Percentiles rank a stretch among this genome's conserved stretches.
Conservation (phyloP, 2,329 filamentous ascomycete species). For the Colletotrichum euphorbiae region DNA sequence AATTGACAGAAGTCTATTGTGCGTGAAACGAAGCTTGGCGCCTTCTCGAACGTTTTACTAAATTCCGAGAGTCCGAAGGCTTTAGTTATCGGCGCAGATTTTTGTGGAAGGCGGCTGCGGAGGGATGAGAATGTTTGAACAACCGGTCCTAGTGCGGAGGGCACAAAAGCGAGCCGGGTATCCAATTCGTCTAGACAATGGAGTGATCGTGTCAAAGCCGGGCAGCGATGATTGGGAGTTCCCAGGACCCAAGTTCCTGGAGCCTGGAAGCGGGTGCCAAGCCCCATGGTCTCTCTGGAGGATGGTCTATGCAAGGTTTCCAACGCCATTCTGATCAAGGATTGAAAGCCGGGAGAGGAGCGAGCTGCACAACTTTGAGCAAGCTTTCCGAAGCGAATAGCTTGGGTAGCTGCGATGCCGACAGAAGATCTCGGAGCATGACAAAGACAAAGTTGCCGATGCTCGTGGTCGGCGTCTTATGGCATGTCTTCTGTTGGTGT, state of each 20-base stretch:
- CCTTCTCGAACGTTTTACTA: background rate
- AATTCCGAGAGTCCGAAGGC: background rate
- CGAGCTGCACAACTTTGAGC: background rate
- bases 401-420: no score
- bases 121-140: background rate
- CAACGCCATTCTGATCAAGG: background rate
- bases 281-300: background rate
- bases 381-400: background rate
- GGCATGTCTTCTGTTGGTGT: no score
- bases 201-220: background rate
- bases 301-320: slow-evolving; percentile 2
- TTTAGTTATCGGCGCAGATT: background rate
- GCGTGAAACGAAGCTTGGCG: background rate
- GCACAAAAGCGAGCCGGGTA: background rate
- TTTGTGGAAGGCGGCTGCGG: background rate
- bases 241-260: slow-evolving; percentile 17
- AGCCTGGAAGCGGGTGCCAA: slow-evolving; percentile 2
- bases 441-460: no score
- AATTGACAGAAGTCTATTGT: slow-evolving; percentile 12
- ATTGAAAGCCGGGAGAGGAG: background rate
- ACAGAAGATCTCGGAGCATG: no score
- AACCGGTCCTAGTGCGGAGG: no score
- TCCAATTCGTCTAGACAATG: background rate
- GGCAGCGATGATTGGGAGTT: background rate
- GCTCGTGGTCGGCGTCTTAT: no score